Base-by-base conservation (phyloP, 2,329 filamentous ascomycete species). In the Pseudopithomyces maydicus region DNA sequence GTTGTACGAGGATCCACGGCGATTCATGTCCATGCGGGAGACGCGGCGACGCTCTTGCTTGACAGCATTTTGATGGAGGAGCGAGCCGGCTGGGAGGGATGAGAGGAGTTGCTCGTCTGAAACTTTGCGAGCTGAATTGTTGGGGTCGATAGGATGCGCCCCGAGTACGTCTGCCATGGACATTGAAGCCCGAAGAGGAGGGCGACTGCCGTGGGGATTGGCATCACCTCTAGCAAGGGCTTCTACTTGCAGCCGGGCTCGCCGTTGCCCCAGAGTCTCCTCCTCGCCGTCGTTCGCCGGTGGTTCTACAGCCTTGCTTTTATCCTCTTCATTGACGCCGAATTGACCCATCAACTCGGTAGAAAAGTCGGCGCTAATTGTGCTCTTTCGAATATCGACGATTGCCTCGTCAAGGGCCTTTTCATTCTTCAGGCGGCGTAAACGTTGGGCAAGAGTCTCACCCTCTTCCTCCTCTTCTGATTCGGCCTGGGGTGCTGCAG, bases 201-300 rank as follows among this genome's bases (percentile, higher is more conserved):
- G 73, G 1, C 71, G 72, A n/a, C 58, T 63, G 19, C 67, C 71
- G 10, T 57, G 44, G 11, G 57, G 53, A 36, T 67, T 62, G 1
- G 59, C 49, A 41, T 72, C 68, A 20, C 41, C 81, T 78, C 58
- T 64, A 4, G 85, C 83, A 26, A 85, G 83, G 6, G 88, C 88
- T 74, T 90, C 88, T 23, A 87, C 86, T 71, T 92, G 90, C 1
- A 95, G 80, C 23, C 91, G 85, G 26, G 86, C 86, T 0, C 90
- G 87, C 11, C 91, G 87, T 73, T 94, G 90, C 10, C 90, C 91
- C 0, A 95, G 80, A 0, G 91, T 94, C 71, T 95, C 91, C 65
- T 92, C 89, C 62, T 88, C 89, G 58, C 83, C 81, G 19, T 68
- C 66, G 4, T 67, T 65, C 15, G 59, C 55, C 3, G 65, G 59